A percentile compares a stretch with the other conserved stretches of the same genome.
These are phyloP conservation scores for Ocimum tenuiflorum DNA, from an alignment of 257 asterid genomes.

Conservation along the genomic window DNA sequence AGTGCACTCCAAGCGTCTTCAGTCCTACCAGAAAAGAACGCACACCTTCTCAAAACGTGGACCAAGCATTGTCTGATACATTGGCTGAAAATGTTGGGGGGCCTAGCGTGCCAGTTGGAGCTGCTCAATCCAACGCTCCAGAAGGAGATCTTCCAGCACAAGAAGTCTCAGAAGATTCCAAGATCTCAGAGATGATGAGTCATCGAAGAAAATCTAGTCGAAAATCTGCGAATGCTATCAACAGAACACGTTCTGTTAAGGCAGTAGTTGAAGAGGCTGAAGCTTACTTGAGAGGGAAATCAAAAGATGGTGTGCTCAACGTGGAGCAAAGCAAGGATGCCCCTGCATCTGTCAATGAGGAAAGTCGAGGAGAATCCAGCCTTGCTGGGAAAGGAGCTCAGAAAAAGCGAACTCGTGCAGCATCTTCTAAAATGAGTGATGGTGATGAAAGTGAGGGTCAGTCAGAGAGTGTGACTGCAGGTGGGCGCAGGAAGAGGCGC, in stretches of 20 bases:
- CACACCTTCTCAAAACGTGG: conserved; percentile 40
- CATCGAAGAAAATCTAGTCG: conserved; percentile 30
- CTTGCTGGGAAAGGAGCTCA: conserved; percentile 37
- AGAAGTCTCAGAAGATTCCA: conserved; percentile 43
- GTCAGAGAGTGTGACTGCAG: conserved; percentile 38
- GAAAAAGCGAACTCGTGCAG: conserved; percentile 48
- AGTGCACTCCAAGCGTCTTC: conserved; percentile 66
- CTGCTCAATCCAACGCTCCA: conserved; percentile 15
- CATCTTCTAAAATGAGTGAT: conserved; percentile 39
- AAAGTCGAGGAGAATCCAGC: conserved; percentile 41
- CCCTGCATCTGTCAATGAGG: conserved; percentile 30
- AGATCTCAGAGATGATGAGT: conserved; percentile 39
- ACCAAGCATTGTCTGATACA: conserved; percentile 36
- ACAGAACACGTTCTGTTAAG: conserved; percentile 48
- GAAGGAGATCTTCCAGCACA: conserved; percentile 22
- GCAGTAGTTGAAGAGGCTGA: conserved; percentile 69
- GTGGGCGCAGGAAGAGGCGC: conserved; percentile 72
- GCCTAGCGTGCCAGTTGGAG: conserved; percentile 19
- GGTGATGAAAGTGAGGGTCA: conserved; percentile 10
- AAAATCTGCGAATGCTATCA: conserved; percentile 34
- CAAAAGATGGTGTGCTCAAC: conserved; percentile 21
- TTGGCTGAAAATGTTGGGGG: conserved; percentile 31
- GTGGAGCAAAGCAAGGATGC: conserved; percentile 32
- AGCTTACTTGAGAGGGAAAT: conserved; percentile 37
- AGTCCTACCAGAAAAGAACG: conserved; percentile 34